Base-by-base conservation (phyloP, 768 basidiomycete genomes). In the Leccinum barrowsii region DNA sequence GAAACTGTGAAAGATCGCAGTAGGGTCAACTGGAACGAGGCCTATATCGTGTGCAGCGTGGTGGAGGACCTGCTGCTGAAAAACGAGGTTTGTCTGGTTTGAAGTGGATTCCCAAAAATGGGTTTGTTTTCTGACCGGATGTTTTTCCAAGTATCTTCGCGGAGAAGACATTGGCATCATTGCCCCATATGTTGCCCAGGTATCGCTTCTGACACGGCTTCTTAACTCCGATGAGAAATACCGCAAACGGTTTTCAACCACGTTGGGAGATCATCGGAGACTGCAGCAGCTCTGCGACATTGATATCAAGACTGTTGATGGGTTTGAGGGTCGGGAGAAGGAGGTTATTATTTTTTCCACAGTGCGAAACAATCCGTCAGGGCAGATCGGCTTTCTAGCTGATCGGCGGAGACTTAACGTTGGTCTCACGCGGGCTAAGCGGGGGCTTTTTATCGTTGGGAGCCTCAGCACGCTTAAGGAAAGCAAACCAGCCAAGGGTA, bases 241-340 rank as follows among this genome's bases (percentile, higher is more conserved):
- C 52, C 72, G 73, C 44, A 70, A 70, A 52, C 83, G 85, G 0
- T 89, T 93, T 68, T 70, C 73, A 40, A 67, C 72, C 6, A 79
- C 83, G 0, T 78, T 95, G 22, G 93, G 92, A 21, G 73, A 79
- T 13, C 79, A 80, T 49, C 85, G 92, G 24, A 84, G 80, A 19
- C 76, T 81, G 74, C 85, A 94, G 62, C 71, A 94, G 62, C 71
- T 92, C 7, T 67, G 75, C 0, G 70, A 82, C 54, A 80, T 97
- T 53, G 94, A 96, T 72, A 82, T 96, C 66, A 92, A 90, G 76
- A 96, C 94, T 0, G 94, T 97, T 13, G 94, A 97, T 65, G 94
- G 94, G 19, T 97, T 95, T 70, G 92, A 97, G 72, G 94, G 94
- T 12, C 82, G 92, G 48, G 92, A 97, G 76, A 96, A 96, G 75